Evolutionary conservation across 1,284 basidiomycete genomes (phyloP).

Genomic region (Bjerkandera adusta): DNA sequence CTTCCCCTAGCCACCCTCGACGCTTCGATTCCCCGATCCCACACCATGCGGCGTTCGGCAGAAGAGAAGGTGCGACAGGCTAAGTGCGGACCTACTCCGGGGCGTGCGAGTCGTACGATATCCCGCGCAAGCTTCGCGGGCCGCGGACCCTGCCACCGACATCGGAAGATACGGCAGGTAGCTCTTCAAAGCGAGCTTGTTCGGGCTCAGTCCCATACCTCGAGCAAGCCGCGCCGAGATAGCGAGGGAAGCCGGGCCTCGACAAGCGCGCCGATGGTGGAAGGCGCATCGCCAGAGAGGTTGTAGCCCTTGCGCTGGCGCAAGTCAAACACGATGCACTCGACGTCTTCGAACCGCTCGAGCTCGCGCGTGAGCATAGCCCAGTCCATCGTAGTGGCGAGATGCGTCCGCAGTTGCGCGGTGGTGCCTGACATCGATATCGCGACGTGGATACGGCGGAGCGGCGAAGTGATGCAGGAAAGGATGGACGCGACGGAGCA

Average conservation of each 20-base stretch:
- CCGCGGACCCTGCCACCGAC: no score
- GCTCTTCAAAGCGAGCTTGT: no score
- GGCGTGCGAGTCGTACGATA: not conserved
- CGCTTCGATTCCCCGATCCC: no score
- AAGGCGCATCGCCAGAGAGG: conserved; percentile 3
- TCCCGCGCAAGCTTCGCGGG: not conserved
- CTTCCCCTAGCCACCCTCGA: no score
- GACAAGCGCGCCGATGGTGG: conserved; percentile 3
- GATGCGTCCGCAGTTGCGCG: conserved; percentile 6
- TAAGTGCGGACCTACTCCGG: not conserved
- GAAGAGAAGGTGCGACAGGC: not conserved
- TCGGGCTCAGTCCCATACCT: no score
- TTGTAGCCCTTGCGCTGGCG: conserved; percentile 3
- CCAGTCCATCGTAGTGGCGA: conserved; percentile 5
- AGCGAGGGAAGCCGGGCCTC: not conserved
- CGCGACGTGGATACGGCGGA: not conserved
- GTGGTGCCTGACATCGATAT: conserved; percentile 1
- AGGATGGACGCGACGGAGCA: conserved; percentile 5
- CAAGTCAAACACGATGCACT: conserved; percentile 1
- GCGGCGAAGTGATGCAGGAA: conserved; percentile 1
- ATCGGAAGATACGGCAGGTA: no score
- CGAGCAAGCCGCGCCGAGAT: not conserved
- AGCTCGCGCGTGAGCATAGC: conserved; percentile 1
- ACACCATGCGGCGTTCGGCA: no score
- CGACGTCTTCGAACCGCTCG: not conserved